Evolutionary conservation across 352 stramenopile species (phyloP).

Genomic region (Aphanomyces stellatus): DNA sequence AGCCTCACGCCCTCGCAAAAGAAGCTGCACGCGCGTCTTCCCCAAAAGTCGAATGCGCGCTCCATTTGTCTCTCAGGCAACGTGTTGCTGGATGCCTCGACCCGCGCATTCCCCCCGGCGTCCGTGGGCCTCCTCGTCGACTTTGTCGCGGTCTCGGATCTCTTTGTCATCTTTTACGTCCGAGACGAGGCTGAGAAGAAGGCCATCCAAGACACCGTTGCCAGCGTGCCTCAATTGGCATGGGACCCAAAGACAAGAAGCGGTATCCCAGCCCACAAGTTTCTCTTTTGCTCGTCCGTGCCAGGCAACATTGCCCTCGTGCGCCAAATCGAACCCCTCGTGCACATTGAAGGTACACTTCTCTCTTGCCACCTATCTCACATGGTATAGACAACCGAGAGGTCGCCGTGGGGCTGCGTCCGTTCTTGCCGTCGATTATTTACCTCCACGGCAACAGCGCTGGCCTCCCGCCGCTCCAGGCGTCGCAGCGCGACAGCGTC

Average conservation of each 20-base stretch:
- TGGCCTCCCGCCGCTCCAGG: neutral
- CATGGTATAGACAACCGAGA: slow-evolving; percentile 1
- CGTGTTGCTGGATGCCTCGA: neutral
- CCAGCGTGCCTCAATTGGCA: slow-evolving; percentile 20
- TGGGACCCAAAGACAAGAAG: slow-evolving; percentile 23
- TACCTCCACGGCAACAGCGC: neutral
- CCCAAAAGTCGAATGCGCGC: neutral
- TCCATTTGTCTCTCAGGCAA: slow-evolving; percentile 16
- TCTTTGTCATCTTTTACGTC: slow-evolving; percentile 17
- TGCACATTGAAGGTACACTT: slow-evolving; percentile 70
- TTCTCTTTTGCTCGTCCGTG: slow-evolving; percentile 74
- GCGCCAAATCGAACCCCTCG: slow-evolving; percentile 76
- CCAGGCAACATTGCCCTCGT: slow-evolving; percentile 79
- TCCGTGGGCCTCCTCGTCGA: neutral
- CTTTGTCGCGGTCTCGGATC: slow-evolving; percentile 1
- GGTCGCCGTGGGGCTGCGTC: neutral
- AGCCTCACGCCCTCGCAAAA: neutral
- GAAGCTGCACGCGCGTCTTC: slow-evolving; percentile 8
- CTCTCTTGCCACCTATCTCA: neutral
- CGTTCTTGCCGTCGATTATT: slow-evolving; percentile 10
- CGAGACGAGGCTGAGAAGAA: neutral
- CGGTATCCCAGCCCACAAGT: slow-evolving; percentile 49
- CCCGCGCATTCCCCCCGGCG: neutral
- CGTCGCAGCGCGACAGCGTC: slow-evolving; percentile 1
- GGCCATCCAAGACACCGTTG: neutral